Conservation (phyloP, 2,329 filamentous ascomycete genomes). For the Emmonsiellopsis sp. region DNA sequence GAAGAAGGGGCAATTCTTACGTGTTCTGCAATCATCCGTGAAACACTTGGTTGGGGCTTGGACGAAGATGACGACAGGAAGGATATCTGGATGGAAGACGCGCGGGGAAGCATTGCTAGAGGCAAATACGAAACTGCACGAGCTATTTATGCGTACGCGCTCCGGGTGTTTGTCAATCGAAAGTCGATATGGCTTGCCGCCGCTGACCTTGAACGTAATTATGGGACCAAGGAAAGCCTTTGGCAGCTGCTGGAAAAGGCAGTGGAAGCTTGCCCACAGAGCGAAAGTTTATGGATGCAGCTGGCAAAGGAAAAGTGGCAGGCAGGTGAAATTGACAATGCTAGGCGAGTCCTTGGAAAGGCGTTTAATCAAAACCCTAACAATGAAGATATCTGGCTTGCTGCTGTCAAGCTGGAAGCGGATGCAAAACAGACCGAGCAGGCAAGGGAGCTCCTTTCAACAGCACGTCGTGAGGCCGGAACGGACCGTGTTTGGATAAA, state of each 20-base stretch:
- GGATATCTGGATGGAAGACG: conserved; percentile 93
- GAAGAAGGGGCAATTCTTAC: conserved; percentile 81
- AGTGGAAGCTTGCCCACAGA: conserved; percentile 84
- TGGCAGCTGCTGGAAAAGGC: conserved; percentile 85
- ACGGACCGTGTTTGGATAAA: conserved; percentile 98
- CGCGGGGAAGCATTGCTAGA: conserved; percentile 67
- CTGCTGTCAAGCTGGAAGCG: conserved; percentile 91
- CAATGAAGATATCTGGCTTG: conserved; percentile 96
- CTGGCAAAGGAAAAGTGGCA: conserved; percentile 93
- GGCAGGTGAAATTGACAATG: conserved; percentile 76
- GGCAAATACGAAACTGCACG: conserved; percentile 83
- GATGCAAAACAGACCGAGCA: conserved; percentile 76
- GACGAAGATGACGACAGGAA: conserved; percentile 96
- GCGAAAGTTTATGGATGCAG: conserved; percentile 90
- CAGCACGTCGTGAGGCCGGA: conserved; percentile 77
- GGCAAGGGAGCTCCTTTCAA: conserved; percentile 70
- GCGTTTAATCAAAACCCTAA: conserved; percentile 94
- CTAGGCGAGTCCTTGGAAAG: conserved; percentile 71
- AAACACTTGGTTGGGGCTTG: conserved; percentile 85
- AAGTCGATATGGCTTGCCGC: conserved; percentile 84
- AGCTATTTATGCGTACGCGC: conserved; percentile 84
- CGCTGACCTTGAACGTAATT: conserved; percentile 81
- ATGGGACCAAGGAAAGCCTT: conserved; percentile 73
- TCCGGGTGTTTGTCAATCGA: conserved; percentile 82
- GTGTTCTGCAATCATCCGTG: conserved; percentile 79